Base-by-base conservation (phyloP, 805 yeast species). In the Pachysolen tannophilus region DNA sequence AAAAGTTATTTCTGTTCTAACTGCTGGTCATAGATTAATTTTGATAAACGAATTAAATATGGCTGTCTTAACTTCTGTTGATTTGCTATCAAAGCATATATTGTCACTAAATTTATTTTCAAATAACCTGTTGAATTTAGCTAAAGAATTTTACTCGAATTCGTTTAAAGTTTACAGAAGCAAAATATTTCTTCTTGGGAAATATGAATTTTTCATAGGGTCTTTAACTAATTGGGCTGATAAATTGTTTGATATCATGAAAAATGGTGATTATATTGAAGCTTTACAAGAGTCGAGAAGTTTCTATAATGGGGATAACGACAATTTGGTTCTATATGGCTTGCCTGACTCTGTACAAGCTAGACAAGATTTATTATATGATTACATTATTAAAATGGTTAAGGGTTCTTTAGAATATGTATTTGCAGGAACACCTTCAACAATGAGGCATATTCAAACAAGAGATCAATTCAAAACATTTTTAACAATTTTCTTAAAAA, bases 221-320 rank as follows among this genome's bases (percentile, higher is more conserved):
- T 61, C 74, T 17, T 54, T 75, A 11, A 60, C 75, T 3, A 75
- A 69, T 44, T 85, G 87, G 95, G 84, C 80, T 0, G 88, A 82
- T 43, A 60, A 65, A 19, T 52, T 83, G 2, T 52, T 71, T 38
- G 61, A 55, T 6, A 48, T 71, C 9, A 59, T 85, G 32, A 60
- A 69, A 8, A 44, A 55, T 2, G 74, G 70, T 1, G 52, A 68
- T 16, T 79, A 76, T 36, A 52, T 69, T 5, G 58, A 53, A 3
- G 88, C 94, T 0, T 61, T 84, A n/a, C 53, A 59, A 3, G 58
- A 68, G 11, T 79, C 82, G 0, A 59, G 69, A 30, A 53, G 56
- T 6, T 82, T 69, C 48, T 84, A 72, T 33, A 42, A 48, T 1
- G 76, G 80, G 8, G 46, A 45, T 0, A 63, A 68, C 1, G 50